Base-by-base conservation (phyloP, 495 filamentous ascomycete genomes). In the Penicillium coffeae region DNA sequence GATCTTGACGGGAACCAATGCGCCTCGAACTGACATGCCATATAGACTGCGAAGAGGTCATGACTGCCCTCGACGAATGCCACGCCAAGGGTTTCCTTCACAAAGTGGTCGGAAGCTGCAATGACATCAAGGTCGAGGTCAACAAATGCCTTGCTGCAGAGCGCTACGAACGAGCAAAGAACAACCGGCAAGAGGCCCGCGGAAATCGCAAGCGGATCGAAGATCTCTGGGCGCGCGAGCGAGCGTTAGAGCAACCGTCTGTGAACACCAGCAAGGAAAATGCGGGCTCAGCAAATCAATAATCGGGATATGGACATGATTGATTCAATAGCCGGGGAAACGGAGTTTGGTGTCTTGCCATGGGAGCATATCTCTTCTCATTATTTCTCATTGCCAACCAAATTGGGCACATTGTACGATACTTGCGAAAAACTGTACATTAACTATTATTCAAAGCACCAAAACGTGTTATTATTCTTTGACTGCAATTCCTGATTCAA, bases 21-120 rank as follows among this genome's bases (percentile, higher is more conserved):
- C 5, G 5, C 25, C 25, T 30, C 10, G 25, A 10, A 30, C 25
- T 30, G 25, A 30, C 25, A 30, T 5, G 10, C 4, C 25, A 4
- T 25, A 39, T 55, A 98, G 94, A 83, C 51, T 98, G 93, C 78
- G 88, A 90, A 69, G 90, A 90, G 54, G 79, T 97, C 58, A 96
- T 96, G 86, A 81, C 70, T 15, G 85, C 87, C 41, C 86, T 98
- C 48, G 93, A 97, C 45, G 90, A 95, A 75, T 98, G 93, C 72
- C 93, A 98, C 65, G 90, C 89, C 10, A 78, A 79, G 34, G 92
- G 92, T 21, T 97, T 97, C 73, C 62, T 97, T 8, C 88, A 84
- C 77, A 95, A 93, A 65, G 80, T 86, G 1, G 69, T 87, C 35
- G 93, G 93, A 36, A 89, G 85, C 76, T 98, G 93, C 83, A 97